A percentile compares a stretch with the other conserved stretches of the same genome.
Conservation (phyloP, 495 filamentous ascomycete species). For the Ascodesmis nigricans region DNA sequence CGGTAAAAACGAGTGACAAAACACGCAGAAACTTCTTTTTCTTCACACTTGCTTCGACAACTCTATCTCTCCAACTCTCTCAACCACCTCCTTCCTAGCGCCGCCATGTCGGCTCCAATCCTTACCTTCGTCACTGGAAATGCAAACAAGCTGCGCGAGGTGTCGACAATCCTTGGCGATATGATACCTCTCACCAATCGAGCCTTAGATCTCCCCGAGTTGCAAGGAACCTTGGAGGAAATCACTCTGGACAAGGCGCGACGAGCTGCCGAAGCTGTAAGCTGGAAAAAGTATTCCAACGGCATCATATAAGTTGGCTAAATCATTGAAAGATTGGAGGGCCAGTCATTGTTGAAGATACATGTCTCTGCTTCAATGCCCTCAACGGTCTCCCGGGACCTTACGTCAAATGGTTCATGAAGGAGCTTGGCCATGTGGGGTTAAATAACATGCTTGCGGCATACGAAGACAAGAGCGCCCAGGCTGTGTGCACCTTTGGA, state of each 20-base stretch:
- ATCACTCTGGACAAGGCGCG: constrained; percentile 72
- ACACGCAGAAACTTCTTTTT: too few species aligned
- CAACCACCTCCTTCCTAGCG: too few species aligned
- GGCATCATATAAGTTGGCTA: constrained; percentile 3
- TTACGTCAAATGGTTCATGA: constrained; percentile 94
- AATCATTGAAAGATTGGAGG: constrained; percentile 39
- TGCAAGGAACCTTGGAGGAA: constrained; percentile 83
- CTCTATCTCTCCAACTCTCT: too few species aligned
- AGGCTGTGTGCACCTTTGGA: constrained; percentile 91
- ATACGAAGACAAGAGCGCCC: constrained; percentile 70
- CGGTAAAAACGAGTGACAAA: too few species aligned
- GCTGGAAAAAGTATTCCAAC: too few species aligned
- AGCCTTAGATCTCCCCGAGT: constrained; percentile 58
- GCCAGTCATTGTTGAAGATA: constrained; percentile 89
- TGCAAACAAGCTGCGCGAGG: constrained; percentile 73
- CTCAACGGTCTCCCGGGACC: constrained; percentile 79
- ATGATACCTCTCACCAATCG: constrained; percentile 51
- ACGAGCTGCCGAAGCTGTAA: constrained; percentile 46
- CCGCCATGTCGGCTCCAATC: too few species aligned
- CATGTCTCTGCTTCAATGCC: constrained; percentile 77
- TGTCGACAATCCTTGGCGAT: constrained; percentile 59
- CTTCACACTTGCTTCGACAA: too few species aligned
- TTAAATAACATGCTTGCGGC: constrained; percentile 79
- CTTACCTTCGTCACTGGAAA: constrained; percentile 96
- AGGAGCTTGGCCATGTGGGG: constrained; percentile 54